Evolutionary conservation across 1,284 basidiomycete species (phyloP), one percentile per base, ranked within the genome.

Genomic region (Tausonia pullulans): DNA sequence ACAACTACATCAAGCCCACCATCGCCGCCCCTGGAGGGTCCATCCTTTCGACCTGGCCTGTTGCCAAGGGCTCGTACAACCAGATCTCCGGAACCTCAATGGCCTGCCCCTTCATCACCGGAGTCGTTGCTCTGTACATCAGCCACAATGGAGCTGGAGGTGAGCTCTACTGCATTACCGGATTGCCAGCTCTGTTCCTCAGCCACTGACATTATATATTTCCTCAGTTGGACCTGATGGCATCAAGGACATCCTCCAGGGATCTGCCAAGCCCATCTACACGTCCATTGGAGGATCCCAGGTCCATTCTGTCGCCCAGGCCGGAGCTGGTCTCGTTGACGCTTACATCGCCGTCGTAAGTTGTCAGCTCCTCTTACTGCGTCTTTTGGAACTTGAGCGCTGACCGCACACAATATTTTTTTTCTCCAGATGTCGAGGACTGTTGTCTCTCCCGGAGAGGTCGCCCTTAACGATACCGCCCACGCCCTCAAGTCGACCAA

Each of bases 391-490:
- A 27, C 27, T 27, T 27, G 27, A 27, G 27, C 27, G 27, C 27
- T 27, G 27, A 27, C 27, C 27, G 27, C 27, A 27, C 27, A n/a
- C n/a, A n/a, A n/a, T n/a, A 27, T 27, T 27, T 2, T 27, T 27
- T 27, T 27, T 27, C 27, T 27, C 27, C 27, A 27, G 27, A 78
- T 81, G 67, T 76, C 81, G 3, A 79, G 78, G 9, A 83, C 84
- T 4, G 69, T 80, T 39, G 76, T 88, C 46, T 79, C 79, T 3
- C 85, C 84, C 4, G 78, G 81, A 4, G 80, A 84, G 71, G 74
- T 88, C 40, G 74, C 83, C 65, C 75, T 87, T 61, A 90, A 88
- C 72, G 87, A 88, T 73, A 88, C 87, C 0, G 80, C 81, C 0
- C 75, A 86, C 71, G 49, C 43, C 41, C 43, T 65, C 49, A 61